These are phyloP conservation scores for Colletotrichum camelliae DNA, from an alignment of 2,329 filamentous ascomycete species.

Conservation along the genomic window DNA sequence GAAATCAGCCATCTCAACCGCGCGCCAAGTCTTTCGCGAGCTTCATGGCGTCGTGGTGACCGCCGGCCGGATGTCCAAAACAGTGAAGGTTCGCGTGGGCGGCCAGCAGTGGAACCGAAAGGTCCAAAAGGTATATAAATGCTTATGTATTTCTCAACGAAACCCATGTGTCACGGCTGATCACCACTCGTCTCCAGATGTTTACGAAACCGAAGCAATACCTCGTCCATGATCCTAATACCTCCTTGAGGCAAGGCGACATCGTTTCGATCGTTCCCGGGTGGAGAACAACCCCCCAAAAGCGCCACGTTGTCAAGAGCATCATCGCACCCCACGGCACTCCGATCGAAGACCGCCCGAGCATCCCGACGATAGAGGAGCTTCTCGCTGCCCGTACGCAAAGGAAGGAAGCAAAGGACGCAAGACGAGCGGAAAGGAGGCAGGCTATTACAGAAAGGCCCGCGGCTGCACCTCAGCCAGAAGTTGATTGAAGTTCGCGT, in stretches of 20 bases:
- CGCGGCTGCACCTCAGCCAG: not conserved
- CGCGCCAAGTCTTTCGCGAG: conserved; percentile 53
- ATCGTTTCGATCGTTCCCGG: conserved; percentile 74
- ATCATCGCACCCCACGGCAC: conserved; percentile 75
- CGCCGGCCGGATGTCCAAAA: conserved; percentile 78
- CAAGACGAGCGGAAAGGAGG: conserved; percentile 48
- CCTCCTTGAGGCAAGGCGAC: conserved; percentile 76
- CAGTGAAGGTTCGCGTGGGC: conserved; percentile 78
- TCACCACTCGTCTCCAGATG: conserved; percentile 47
- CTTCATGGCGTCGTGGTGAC: conserved; percentile 76
- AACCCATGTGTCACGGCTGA: not conserved
- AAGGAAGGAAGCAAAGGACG: conserved; percentile 62
- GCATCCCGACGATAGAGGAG: conserved; percentile 70
- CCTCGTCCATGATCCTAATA: conserved; percentile 80
- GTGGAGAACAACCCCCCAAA: conserved; percentile 68
- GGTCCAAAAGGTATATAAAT: conserved; percentile 18
- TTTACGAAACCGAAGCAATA: conserved; percentile 69
- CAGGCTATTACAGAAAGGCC: conserved; percentile 6
- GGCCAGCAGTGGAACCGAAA: conserved; percentile 70
- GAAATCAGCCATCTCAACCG: conserved; percentile 35
- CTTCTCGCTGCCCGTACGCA: conserved; percentile 58
- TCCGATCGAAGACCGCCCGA: conserved; percentile 67
- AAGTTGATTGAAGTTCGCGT: not conserved
- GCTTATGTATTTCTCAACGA: not conserved
- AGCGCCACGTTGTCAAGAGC: conserved; percentile 75